phyloP scores from a whole-genome alignment of 208 protist genomes.

The Novymonas esmeraldas region DNA sequence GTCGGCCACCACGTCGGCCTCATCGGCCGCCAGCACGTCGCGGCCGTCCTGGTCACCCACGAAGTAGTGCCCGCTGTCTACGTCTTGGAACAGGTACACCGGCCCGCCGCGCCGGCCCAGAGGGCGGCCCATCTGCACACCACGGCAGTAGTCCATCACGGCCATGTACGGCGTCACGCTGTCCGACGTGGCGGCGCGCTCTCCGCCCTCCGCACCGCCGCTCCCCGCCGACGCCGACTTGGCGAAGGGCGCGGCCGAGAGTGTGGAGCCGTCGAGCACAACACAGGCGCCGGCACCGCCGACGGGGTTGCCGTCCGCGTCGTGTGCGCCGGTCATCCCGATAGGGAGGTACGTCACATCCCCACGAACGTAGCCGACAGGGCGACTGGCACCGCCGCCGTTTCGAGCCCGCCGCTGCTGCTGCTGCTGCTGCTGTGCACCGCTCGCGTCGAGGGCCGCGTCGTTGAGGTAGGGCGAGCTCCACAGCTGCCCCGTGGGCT shows the following conservation, averaged over 20 bases:
- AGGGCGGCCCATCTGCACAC: conserved; percentile 65
- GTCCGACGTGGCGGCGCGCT: not conserved
- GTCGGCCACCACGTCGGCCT: not conserved
- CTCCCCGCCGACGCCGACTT: not conserved
- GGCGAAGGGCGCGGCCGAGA: conserved; percentile 19
- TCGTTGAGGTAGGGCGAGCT: conserved; percentile 34
- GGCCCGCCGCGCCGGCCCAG: conserved; percentile 41
- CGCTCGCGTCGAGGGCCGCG: conserved; percentile 1
- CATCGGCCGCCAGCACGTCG: conserved; percentile 1
- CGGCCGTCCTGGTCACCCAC: conserved; percentile 34
- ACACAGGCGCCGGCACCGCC: conserved; percentile 17
- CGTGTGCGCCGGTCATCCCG: conserved; percentile 5
- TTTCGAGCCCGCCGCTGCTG: no score
- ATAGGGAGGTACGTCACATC: conserved; percentile 23
- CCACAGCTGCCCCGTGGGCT: conserved; percentile 11
- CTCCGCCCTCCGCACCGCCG: not conserved
- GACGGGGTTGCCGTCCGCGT: conserved; percentile 10
- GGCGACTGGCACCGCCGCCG: not conserved
- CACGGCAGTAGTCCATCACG: conserved; percentile 70
- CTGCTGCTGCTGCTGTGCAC: not conserved
- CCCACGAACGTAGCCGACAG: not conserved
- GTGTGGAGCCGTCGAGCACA: conserved; percentile 16
- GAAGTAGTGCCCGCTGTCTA: conserved; percentile 29
- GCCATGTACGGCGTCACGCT: conserved; percentile 43
- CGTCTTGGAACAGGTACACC: conserved; percentile 44